Percentiles rank a stretch among this genome's conserved stretches.
Conservation (phyloP, 139 green algal genomes). For the Micractinium sp. region DNA sequence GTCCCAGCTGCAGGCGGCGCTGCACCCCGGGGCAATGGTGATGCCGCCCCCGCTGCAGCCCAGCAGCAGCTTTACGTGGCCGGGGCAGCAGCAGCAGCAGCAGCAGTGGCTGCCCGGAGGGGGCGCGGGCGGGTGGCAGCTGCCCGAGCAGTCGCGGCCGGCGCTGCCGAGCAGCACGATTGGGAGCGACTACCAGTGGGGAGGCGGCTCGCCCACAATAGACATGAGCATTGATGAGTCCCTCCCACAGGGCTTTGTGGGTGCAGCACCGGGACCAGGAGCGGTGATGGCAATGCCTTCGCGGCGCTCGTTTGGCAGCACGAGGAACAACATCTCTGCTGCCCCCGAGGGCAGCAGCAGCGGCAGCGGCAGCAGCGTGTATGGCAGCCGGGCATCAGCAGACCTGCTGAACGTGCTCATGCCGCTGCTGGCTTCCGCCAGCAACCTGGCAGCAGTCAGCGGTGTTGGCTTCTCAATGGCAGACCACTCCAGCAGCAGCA, state of each 20-base stretch:
- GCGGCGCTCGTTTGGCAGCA: too few relatives aligned
- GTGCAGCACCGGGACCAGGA: too few relatives aligned
- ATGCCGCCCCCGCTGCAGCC: constrained; percentile 9
- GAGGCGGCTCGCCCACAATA: not conserved
- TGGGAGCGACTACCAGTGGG: constrained; percentile 33
- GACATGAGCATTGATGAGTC: not conserved
- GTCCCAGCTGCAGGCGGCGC: constrained; percentile 56
- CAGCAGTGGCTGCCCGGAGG: not conserved
- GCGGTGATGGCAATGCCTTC: too few relatives aligned
- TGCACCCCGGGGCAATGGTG: constrained; percentile 12
- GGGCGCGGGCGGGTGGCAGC: not conserved
- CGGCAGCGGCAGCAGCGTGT: not conserved
- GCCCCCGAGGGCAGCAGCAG: not conserved
- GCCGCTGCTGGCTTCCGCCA: constrained; percentile 38
- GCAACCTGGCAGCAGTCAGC: constrained; percentile 38
- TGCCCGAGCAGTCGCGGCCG: not conserved
- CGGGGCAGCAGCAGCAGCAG: not conserved
- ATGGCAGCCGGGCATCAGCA: constrained; percentile 21
- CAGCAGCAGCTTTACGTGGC: not conserved
- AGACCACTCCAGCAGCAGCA: not conserved
- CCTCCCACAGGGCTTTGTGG: too few relatives aligned
- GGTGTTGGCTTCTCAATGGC: constrained; percentile 29
- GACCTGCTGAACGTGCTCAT: constrained; percentile 37
- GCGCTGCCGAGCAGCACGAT: constrained; percentile 39
- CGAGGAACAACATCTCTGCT: too few relatives aligned